Evolutionary conservation across 2,329 filamentous ascomycete genomes (phyloP).

Genomic region (Nigrospora osmanthi): DNA sequence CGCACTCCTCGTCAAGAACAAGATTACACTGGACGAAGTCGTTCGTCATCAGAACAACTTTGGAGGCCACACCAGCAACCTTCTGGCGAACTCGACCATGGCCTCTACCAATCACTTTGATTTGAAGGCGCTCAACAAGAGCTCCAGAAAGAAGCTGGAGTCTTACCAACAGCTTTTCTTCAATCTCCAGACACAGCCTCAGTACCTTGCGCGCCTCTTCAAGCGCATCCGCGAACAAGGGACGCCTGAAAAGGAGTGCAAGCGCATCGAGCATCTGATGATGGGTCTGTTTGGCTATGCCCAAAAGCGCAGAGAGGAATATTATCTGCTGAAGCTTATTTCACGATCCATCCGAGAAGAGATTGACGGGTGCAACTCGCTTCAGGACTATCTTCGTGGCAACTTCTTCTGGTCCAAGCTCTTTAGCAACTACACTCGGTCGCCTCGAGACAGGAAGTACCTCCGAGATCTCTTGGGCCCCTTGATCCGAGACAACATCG

Average conservation of each 20-base stretch:
- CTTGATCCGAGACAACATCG: slow-evolving; percentile 82
- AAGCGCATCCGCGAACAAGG: slow-evolving; percentile 74
- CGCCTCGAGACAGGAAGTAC: slow-evolving; percentile 87
- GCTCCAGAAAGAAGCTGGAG: slow-evolving; percentile 88
- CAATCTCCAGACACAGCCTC: slow-evolving; percentile 89
- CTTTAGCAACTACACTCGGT: slow-evolving; percentile 79
- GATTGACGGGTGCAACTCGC: slow-evolving; percentile 60
- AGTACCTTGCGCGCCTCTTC: slow-evolving; percentile 88
- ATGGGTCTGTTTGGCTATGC: slow-evolving; percentile 97
- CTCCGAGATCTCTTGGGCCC: slow-evolving; percentile 79
- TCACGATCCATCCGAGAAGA: slow-evolving; percentile 78
- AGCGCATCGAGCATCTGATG: slow-evolving; percentile 84
- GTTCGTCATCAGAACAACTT: slow-evolving; percentile 96
- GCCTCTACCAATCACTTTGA: slow-evolving; percentile 89
- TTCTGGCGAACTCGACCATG: slow-evolving; percentile 84
- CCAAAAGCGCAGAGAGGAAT: slow-evolving; percentile 93
- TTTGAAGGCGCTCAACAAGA: slow-evolving; percentile 94
- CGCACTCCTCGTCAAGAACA: slow-evolving; percentile 96
- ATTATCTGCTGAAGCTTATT: slow-evolving; percentile 88
- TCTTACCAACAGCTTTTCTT: slow-evolving; percentile 98
- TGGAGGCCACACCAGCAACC: slow-evolving; percentile 76
- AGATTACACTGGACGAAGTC: slow-evolving; percentile 96
- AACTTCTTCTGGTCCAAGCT: slow-evolving; percentile 93
- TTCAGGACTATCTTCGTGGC: slow-evolving; percentile 82
- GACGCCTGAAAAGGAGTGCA: slow-evolving; percentile 83